Percentiles rank a stretch among this genome's conserved stretches.
Conservation (phyloP, 169 alveolate species). For the Plasmodium coatneyi region DNA sequence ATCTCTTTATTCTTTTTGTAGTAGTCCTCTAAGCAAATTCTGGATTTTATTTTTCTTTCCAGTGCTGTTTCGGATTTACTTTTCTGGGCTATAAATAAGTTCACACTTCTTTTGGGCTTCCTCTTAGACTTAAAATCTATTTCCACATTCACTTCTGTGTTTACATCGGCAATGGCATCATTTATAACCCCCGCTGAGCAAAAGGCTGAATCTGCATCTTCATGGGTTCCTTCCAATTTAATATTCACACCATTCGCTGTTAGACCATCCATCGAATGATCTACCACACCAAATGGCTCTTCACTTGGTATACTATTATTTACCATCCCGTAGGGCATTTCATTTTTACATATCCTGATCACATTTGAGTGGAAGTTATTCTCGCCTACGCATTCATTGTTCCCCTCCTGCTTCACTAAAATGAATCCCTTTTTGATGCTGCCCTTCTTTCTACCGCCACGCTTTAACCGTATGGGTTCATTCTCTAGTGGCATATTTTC, state of each 20-base stretch:
- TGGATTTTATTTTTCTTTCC: slow-evolving; percentile 47
- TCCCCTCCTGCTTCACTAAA: background rate
- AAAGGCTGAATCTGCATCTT: background rate
- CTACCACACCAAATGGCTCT: background rate
- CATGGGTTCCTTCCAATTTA: background rate
- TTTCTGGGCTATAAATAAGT: slow-evolving; percentile 13
- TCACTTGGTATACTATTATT: background rate
- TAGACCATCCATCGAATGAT: background rate
- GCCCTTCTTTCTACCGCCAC: background rate
- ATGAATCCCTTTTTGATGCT: background rate
- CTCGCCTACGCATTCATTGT: background rate
- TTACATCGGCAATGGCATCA: background rate
- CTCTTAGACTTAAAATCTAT: slow-evolving; percentile 12
- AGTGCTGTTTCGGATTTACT: slow-evolving; percentile 11
- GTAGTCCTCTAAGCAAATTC: slow-evolving; percentile 48
- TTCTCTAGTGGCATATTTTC: slow-evolving; percentile 14
- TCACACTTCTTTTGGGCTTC: slow-evolving; percentile 19
- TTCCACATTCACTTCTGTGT: background rate
- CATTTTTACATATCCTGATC: background rate
- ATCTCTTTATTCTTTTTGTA: slow-evolving; percentile 43
- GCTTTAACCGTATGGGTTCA: background rate
- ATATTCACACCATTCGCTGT: background rate
- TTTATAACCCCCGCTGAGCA: background rate
- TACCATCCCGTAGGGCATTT: background rate
- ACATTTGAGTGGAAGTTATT: background rate